A percentile compares a stretch with the other conserved stretches of the same genome.
Evolutionary conservation across 2,329 filamentous ascomycete species (phyloP).

Genomic region (Escovopsis weberi): DNA sequence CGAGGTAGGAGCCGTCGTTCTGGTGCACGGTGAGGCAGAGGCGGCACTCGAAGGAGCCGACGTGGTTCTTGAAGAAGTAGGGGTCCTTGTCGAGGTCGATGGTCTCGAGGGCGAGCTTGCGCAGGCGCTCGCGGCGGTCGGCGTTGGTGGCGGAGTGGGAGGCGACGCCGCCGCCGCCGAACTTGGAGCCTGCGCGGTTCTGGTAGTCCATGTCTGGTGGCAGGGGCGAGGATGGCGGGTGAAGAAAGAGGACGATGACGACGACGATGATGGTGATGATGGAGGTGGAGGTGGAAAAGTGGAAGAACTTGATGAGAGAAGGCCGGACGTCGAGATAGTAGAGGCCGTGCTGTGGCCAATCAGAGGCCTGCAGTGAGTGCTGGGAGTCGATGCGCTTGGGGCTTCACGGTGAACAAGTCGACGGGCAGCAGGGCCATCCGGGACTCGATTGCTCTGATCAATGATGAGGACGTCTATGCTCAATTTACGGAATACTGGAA

Average conservation of each 20-base stretch:
- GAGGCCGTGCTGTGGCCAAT: too few species aligned
- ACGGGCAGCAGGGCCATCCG: too few species aligned
- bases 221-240: background rate
- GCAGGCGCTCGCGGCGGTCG: constrained; percentile 89
- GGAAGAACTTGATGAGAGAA: constrained; percentile 11
- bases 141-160: constrained; percentile 89
- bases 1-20: constrained; percentile 97
- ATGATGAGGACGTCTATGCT: background rate
- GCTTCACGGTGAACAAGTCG: too few species aligned
- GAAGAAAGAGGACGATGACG: background rate
- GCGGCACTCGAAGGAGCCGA: constrained; percentile 94
- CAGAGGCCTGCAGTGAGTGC: too few species aligned
- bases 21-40: constrained; percentile 96
- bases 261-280: too few species aligned
- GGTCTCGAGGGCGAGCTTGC: constrained; percentile 94
- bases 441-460: background rate
- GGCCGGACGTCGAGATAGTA: constrained; percentile 7
- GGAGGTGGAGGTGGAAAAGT: too few species aligned
- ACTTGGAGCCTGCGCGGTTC: constrained; percentile 94
- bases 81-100: constrained; percentile 99
- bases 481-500: background rate
- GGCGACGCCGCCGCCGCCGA: constrained; percentile 92
- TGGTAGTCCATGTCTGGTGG: constrained; percentile 49
- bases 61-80: constrained; percentile 99
- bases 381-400: too few species aligned